phyloP scores from a whole-genome alignment of 768 basidiomycete genomes.

The Suillus bovinus region DNA sequence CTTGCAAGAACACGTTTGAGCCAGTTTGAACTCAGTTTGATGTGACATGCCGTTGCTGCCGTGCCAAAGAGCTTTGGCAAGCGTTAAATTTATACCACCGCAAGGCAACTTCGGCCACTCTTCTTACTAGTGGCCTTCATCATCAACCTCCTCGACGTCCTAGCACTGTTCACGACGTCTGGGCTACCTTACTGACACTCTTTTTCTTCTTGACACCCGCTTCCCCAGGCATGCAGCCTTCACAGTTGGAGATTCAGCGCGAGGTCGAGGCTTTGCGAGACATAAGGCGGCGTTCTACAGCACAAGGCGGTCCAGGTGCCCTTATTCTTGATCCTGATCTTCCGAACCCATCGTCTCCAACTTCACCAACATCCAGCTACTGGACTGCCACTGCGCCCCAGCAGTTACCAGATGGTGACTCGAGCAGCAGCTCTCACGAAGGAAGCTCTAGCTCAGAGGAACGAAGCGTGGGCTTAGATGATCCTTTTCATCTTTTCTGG shows the following conservation, averaged over 20 bases:
- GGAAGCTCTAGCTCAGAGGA: conserved; percentile 39
- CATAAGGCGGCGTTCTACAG: conserved; percentile 79
- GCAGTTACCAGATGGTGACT: conserved; percentile 45
- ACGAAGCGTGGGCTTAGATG: conserved; percentile 47
- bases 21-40: conserved; percentile 12
- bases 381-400: conserved; percentile 43
- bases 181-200: conserved; percentile 12
- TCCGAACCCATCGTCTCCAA: conserved; percentile 66
- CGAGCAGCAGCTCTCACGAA: conserved; percentile 42
- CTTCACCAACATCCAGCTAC: conserved; percentile 56
- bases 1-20: conserved; percentile 1
- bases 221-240: conserved; percentile 59
- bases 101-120: conserved; percentile 1
- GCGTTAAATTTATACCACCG: conserved; percentile 8
- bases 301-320: conserved; percentile 72
- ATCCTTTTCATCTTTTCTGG: conserved; percentile 96
- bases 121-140: conserved; percentile 9
- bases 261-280: conserved; percentile 86
- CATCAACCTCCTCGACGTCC: conserved; percentile 10
- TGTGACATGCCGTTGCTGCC: conserved; percentile 11
- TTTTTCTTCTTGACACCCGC: conserved; percentile 12
- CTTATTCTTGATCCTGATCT: conserved; percentile 91
- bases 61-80: conserved; percentile 2
- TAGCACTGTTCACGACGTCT: conserved; percentile 15
- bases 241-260: conserved; percentile 81